Conservation (phyloP, 176 grass and related monocot genomes). For the Aegilops tauschii region DNA sequence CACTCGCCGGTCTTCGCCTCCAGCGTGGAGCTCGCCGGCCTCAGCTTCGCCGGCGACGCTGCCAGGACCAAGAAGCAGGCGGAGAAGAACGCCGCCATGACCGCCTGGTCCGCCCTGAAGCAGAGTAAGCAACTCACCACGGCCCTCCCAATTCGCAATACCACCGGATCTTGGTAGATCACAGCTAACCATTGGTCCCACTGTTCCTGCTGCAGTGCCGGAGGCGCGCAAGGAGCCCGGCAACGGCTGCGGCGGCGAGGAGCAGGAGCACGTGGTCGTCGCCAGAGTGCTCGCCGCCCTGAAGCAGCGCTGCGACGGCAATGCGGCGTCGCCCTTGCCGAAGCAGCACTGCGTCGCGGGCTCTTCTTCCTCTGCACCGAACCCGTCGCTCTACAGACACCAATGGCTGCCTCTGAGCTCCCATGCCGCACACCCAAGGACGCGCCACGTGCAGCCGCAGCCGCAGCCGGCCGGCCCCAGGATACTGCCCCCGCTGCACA, state of each 20-base stretch:
- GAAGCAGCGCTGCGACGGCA: constrained; percentile 19
- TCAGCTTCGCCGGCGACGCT: constrained; percentile 63
- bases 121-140: constrained; percentile 38
- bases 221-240: constrained; percentile 54
- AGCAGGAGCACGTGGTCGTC: constrained; percentile 74
- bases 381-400: constrained; percentile 42
- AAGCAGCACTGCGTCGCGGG: constrained; percentile 23
- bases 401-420: constrained; percentile 37
- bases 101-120: constrained; percentile 79
- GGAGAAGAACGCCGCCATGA: constrained; percentile 91
- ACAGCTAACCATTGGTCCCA: background rate
- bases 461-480: constrained; percentile 5
- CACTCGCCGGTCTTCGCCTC: constrained; percentile 78
- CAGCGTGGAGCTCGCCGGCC: constrained; percentile 70
- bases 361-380: constrained; percentile 12
- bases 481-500: constrained; percentile 50
- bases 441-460: background rate
- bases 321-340: background rate
- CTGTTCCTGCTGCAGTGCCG: constrained; percentile 42
- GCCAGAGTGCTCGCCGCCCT: constrained; percentile 53
- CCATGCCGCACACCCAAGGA: background rate
- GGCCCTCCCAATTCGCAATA: background rate
- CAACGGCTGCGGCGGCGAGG: constrained; percentile 31
- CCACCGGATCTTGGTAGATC: background rate
- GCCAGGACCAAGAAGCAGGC: constrained; percentile 97